phyloP scores from a whole-genome alignment of 805 yeast genomes.

The Candida silvicultrix region DNA sequence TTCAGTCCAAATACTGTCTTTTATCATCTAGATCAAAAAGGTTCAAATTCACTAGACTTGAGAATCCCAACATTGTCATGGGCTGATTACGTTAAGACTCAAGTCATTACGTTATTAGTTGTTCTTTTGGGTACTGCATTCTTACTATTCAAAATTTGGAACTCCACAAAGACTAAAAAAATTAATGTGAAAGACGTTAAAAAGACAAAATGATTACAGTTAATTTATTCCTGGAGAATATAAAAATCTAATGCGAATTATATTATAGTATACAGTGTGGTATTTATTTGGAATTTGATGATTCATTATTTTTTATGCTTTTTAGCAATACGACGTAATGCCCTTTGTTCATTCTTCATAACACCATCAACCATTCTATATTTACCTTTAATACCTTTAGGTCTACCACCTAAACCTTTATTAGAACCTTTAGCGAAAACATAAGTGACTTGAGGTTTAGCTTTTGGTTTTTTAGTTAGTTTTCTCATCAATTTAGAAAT shows the following conservation, averaged over 20 bases:
- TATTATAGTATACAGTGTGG: not conserved
- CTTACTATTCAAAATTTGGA: too few relatives aligned
- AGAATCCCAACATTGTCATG: slow-evolving; percentile 37
- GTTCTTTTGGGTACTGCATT: not conserved
- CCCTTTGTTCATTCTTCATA: slow-evolving; percentile 95
- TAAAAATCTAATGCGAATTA: not conserved
- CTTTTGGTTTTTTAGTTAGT: slow-evolving; percentile 62
- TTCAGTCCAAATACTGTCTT: slow-evolving; percentile 42
- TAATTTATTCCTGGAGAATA: too few relatives aligned
- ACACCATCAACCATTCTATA: slow-evolving; percentile 99
- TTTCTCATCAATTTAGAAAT: slow-evolving; percentile 81
- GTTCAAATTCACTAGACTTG: slow-evolving; percentile 3
- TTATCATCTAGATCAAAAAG: slow-evolving; percentile 22
- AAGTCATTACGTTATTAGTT: slow-evolving; percentile 8
- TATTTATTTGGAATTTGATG: not conserved
- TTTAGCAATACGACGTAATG: slow-evolving; percentile 83
- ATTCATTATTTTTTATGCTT: slow-evolving; percentile 55
- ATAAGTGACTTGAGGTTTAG: slow-evolving; percentile 77
- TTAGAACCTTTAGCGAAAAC: slow-evolving; percentile 86
- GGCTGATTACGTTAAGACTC: slow-evolving; percentile 24
- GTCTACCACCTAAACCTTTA: slow-evolving; percentile 88
- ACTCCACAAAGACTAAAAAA: not conserved
- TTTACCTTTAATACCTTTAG: slow-evolving; percentile 93
- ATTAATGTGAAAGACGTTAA: not conserved
- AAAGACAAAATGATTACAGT: not conserved